Conservation (phyloP, 352 stramenopile genomes). For the Blastocystis sp. region DNA sequence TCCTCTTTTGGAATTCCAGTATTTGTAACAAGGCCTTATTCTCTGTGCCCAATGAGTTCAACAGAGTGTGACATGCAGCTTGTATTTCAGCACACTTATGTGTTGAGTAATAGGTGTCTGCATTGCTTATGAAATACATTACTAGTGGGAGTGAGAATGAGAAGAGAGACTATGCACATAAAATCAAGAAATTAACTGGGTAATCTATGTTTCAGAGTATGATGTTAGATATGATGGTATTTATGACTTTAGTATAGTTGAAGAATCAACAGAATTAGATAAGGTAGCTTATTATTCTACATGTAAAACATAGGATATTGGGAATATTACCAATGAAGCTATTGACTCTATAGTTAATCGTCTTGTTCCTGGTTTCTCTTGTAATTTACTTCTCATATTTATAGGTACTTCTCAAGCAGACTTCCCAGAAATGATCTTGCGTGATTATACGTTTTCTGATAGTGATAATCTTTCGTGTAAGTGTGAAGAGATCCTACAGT, state of each 20-base stretch:
- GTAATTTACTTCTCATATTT: neutral
- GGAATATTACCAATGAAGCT: neutral
- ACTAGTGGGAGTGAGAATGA: neutral
- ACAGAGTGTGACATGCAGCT: neutral
- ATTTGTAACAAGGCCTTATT: too few species aligned
- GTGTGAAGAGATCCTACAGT: slow-evolving; percentile 23
- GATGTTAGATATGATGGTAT: slow-evolving; percentile 39
- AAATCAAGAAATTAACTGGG: slow-evolving; percentile 17
- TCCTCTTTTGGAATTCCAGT: too few species aligned
- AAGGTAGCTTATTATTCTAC: neutral
- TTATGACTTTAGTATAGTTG: neutral
- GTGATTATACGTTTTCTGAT: neutral
- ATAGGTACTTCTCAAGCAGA: neutral
- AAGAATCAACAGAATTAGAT: neutral
- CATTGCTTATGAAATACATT: neutral
- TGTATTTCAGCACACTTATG: neutral
- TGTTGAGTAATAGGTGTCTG: neutral
- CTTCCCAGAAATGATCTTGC: neutral
- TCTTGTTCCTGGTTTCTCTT: neutral
- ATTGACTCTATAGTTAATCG: neutral
- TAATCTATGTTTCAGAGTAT: neutral
- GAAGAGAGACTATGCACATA: neutral
- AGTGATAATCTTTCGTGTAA: neutral
- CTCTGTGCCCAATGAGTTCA: neutral
- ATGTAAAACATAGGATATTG: neutral